These are phyloP conservation scores for Lotmaria passim DNA, from an alignment of 208 protist species.

Conservation along the genomic window DNA sequence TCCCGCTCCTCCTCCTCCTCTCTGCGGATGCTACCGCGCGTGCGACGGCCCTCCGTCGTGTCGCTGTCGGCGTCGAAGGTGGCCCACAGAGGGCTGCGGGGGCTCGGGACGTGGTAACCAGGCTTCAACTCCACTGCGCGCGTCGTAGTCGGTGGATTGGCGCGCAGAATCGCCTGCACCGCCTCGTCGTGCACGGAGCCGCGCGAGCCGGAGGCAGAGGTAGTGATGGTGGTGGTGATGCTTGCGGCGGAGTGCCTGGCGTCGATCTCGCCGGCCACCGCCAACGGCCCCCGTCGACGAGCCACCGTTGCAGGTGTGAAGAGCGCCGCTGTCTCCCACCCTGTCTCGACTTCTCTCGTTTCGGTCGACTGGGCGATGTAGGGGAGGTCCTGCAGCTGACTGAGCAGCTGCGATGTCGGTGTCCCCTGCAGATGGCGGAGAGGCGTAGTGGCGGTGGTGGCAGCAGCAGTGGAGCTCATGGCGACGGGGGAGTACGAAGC, in stretches of 20 bases:
- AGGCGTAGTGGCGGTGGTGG: constrained; percentile 6
- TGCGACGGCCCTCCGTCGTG: background rate
- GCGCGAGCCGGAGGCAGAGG: constrained; percentile 24
- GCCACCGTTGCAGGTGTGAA: constrained; percentile 34
- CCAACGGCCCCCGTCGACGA: constrained; percentile 16
- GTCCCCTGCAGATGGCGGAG: constrained; percentile 19
- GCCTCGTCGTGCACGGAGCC: constrained; percentile 33
- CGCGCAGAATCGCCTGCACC: constrained; percentile 42
- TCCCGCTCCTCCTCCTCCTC: constrained; percentile 1
- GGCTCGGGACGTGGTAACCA: constrained; percentile 59
- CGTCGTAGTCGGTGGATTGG: constrained; percentile 68
- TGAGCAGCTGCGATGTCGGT: constrained; percentile 35
- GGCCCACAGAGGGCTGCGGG: constrained; percentile 65
- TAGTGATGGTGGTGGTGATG: background rate
- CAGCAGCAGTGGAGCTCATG: background rate
- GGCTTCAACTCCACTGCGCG: constrained; percentile 43
- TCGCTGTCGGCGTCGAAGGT: constrained; percentile 36
- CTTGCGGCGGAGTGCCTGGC: too few species aligned
- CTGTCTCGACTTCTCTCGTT: background rate
- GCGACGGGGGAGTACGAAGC: background rate
- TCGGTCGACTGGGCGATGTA: constrained; percentile 14
- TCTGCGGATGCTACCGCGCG: background rate
- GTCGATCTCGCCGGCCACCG: background rate
- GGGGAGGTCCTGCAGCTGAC: constrained; percentile 17
- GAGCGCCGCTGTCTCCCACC: constrained; percentile 8